These are phyloP conservation scores for Mycena galericulata DNA, from an alignment of 768 basidiomycete genomes.

Conservation along the genomic window DNA sequence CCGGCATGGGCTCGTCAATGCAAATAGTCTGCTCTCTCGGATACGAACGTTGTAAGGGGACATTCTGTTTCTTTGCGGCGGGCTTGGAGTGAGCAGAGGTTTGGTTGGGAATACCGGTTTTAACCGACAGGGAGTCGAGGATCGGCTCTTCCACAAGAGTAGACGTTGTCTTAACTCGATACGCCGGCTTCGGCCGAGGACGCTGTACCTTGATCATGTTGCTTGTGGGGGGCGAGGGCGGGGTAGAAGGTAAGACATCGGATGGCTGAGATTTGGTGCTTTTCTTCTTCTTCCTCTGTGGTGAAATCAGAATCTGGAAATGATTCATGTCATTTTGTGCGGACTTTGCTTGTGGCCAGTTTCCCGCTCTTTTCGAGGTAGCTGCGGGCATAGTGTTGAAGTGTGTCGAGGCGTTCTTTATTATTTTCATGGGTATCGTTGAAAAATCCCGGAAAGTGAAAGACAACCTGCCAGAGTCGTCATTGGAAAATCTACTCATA, in stretches of 20 bases:
- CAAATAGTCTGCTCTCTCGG: too few relatives aligned
- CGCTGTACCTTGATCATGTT: conserved; percentile 1
- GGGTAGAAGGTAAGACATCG: background rate
- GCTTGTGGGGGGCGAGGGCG: background rate
- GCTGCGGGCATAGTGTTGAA: conserved; percentile 6
- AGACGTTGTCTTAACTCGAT: background rate
- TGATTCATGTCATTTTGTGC: background rate
- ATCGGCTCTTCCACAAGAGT: background rate
- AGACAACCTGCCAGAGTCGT: background rate
- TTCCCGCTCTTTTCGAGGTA: conserved; percentile 25
- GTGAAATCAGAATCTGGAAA: background rate
- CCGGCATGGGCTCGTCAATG: background rate
- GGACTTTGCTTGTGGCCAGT: conserved; percentile 1
- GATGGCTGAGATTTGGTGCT: background rate
- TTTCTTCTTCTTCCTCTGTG: background rate
- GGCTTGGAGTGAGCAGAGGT: too few relatives aligned
- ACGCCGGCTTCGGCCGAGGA: conserved; percentile 10
- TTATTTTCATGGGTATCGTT: background rate
- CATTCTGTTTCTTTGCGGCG: background rate
- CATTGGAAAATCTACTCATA: background rate
- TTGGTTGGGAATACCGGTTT: too few relatives aligned
- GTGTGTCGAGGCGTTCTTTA: background rate
- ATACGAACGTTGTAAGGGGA: too few relatives aligned
- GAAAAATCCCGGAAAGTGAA: conserved; percentile 8
- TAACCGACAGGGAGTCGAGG: too few relatives aligned